Evolutionary conservation across 108 stramenopile genomes (phyloP).

Genomic region (Licmophora abbreviata): DNA sequence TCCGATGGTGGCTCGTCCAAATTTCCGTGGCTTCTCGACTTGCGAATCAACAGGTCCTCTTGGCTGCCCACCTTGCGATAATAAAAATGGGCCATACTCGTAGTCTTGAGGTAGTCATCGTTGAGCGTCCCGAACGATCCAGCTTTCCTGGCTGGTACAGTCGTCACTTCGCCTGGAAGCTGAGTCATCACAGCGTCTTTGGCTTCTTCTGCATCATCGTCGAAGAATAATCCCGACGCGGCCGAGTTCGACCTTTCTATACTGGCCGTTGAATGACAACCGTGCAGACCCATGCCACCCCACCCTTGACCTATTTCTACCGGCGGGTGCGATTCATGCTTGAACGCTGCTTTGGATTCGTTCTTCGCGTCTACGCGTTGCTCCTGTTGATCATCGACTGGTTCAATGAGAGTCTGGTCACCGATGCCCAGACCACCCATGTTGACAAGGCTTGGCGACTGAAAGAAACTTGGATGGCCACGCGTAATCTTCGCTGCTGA

Average conservation of each 20-base stretch:
- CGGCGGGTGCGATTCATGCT: slow-evolving; percentile 11
- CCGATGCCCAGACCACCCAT: slow-evolving; percentile 60
- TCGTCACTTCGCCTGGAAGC: slow-evolving; percentile 13
- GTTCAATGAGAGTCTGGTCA: slow-evolving; percentile 39
- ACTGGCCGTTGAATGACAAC: slow-evolving; percentile 66
- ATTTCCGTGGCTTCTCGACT: neutral
- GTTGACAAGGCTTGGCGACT: slow-evolving; percentile 73
- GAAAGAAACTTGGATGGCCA: slow-evolving; percentile 71
- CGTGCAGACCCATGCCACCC: slow-evolving; percentile 74
- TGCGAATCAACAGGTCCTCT: slow-evolving; percentile 12
- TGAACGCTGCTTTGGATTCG: slow-evolving; percentile 6
- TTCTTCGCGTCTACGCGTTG: neutral
- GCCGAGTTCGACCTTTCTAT: slow-evolving; percentile 39
- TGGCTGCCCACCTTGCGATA: slow-evolving; percentile 54
- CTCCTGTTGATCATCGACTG: no score
- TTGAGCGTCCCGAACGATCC: neutral
- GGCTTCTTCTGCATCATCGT: slow-evolving; percentile 28
- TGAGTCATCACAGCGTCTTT: no score
- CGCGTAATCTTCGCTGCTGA: slow-evolving; percentile 27
- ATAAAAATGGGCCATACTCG: slow-evolving; percentile 87
- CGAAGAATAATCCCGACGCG: slow-evolving; percentile 73
- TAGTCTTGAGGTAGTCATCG: slow-evolving; percentile 65
- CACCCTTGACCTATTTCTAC: slow-evolving; percentile 55
- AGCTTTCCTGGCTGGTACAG: slow-evolving; percentile 9
- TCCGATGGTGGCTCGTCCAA: neutral